Percentiles rank a stretch among this genome's conserved stretches.
phyloP scores from a whole-genome alignment of 2,329 filamentous ascomycete genomes.

The Blastomyces parvus region DNA sequence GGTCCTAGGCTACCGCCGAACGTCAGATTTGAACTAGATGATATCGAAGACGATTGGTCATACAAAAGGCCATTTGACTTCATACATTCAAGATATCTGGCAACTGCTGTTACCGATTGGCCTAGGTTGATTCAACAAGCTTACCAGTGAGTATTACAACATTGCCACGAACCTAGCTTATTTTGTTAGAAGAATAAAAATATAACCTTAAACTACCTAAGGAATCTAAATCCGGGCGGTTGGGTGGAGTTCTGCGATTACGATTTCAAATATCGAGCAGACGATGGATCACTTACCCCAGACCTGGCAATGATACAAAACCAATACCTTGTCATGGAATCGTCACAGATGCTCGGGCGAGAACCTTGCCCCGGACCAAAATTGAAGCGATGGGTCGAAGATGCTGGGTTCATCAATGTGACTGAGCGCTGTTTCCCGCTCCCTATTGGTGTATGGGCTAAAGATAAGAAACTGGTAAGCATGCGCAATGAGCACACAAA shows the following conservation, averaged over 20 bases:
- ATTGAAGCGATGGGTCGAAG: slow-evolving; percentile 12
- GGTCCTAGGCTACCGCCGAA: slow-evolving; percentile 48
- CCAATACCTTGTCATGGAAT: slow-evolving; percentile 19
- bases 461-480: slow-evolving; percentile 10
- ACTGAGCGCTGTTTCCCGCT: slow-evolving; percentile 10
- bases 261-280: slow-evolving; percentile 21
- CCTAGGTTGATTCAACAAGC: slow-evolving; percentile 37
- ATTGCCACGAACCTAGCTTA: background rate
- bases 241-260: slow-evolving; percentile 35
- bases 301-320: slow-evolving; percentile 9
- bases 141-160: slow-evolving; percentile 20
- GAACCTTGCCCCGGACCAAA: slow-evolving; percentile 13
- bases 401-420: slow-evolving; percentile 13
- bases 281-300: slow-evolving; percentile 21
- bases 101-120: slow-evolving; percentile 46
- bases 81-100: slow-evolving; percentile 45
- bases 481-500: background rate
- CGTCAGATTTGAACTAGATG: slow-evolving; percentile 52
- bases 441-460: slow-evolving; percentile 14
- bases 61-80: slow-evolving; percentile 47
- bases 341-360: slow-evolving; percentile 17
- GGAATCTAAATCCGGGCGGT: slow-evolving; percentile 18
- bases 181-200: background rate
- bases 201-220: background rate
- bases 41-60: slow-evolving; percentile 52